These are phyloP conservation scores for Casaregolazyma lundiana DNA, from an alignment of 1,139 yeast species.

Conservation along the genomic window DNA sequence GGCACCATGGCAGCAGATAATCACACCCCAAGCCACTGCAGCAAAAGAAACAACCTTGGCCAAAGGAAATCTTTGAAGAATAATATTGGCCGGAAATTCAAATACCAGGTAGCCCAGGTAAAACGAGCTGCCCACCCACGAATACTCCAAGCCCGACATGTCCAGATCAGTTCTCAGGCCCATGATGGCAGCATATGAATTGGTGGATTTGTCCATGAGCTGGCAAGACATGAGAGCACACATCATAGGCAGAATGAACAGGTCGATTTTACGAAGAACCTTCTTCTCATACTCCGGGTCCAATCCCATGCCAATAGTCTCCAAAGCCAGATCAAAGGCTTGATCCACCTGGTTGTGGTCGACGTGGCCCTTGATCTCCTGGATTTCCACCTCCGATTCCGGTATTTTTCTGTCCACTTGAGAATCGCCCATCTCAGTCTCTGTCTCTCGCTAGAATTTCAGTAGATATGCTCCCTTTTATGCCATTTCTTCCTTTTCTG, in stretches of 20 bases:
- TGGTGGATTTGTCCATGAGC: slow-evolving; percentile 61
- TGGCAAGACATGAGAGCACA: slow-evolving; percentile 54
- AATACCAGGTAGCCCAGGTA: slow-evolving; percentile 47
- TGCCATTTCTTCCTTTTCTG: no score
- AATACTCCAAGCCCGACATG: slow-evolving; percentile 35
- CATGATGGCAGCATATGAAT: slow-evolving; percentile 54
- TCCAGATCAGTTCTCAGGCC: slow-evolving; percentile 42
- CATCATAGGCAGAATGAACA: slow-evolving; percentile 51
- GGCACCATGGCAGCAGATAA: slow-evolving; percentile 44
- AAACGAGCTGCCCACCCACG: slow-evolving; percentile 56
- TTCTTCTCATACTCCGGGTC: slow-evolving; percentile 31
- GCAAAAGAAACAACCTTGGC: slow-evolving; percentile 43
- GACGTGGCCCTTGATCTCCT: not conserved
- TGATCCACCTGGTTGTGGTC: slow-evolving; percentile 14
- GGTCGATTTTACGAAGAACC: slow-evolving; percentile 51
- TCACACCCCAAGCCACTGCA: slow-evolving; percentile 45
- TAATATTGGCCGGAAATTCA: slow-evolving; percentile 46
- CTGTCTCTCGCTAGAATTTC: no score
- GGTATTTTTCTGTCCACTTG: not conserved
- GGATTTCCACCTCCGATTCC: not conserved
- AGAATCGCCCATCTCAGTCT: not conserved
- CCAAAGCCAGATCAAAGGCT: slow-evolving; percentile 19
- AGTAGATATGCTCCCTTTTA: no score
- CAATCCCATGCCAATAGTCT: slow-evolving; percentile 20
- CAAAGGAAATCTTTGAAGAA: slow-evolving; percentile 41